These are phyloP conservation scores for Sporobolomyces pararoseus DNA, from an alignment of 768 basidiomycete genomes.

Conservation along the genomic window DNA sequence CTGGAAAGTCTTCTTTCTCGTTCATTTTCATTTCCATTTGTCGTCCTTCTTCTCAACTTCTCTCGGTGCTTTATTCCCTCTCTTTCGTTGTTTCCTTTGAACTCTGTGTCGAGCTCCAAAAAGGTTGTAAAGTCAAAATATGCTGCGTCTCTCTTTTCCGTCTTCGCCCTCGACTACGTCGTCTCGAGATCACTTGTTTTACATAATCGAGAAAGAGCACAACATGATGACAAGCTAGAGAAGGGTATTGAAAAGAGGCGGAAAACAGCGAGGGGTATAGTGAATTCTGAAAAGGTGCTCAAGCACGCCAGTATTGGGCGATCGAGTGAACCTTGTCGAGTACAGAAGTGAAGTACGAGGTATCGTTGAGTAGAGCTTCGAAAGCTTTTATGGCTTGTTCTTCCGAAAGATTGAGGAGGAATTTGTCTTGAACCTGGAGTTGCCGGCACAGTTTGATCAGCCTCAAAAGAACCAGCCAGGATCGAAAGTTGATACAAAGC, in stretches of 20 bases:
- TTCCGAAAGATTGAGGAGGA: conserved; percentile 86
- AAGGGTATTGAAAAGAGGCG: too few relatives aligned
- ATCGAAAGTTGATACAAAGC: not conserved
- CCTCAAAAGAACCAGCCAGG: not conserved
- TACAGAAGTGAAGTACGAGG: conserved; percentile 85
- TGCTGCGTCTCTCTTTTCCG: too few relatives aligned
- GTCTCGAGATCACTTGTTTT: too few relatives aligned
- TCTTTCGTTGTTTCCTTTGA: too few relatives aligned
- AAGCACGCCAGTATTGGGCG: conserved; percentile 33
- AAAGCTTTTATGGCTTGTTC: conserved; percentile 92
- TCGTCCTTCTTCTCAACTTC: too few relatives aligned
- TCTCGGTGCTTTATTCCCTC: too few relatives aligned
- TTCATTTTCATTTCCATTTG: too few relatives aligned
- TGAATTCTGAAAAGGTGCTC: not conserved
- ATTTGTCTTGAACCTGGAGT: conserved; percentile 86
- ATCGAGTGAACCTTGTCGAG: conserved; percentile 84
- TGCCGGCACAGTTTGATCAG: conserved; percentile 69
- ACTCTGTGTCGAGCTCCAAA: not conserved
- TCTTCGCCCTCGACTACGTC: too few relatives aligned
- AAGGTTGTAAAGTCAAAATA: not conserved
- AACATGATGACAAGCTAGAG: too few relatives aligned
- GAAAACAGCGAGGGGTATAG: too few relatives aligned
- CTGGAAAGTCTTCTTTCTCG: too few relatives aligned
- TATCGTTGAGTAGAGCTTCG: conserved; percentile 87
- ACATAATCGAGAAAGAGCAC: too few relatives aligned